These are phyloP conservation scores for Mycena alexandri DNA, from an alignment of 768 basidiomycete species.

Conservation along the genomic window DNA sequence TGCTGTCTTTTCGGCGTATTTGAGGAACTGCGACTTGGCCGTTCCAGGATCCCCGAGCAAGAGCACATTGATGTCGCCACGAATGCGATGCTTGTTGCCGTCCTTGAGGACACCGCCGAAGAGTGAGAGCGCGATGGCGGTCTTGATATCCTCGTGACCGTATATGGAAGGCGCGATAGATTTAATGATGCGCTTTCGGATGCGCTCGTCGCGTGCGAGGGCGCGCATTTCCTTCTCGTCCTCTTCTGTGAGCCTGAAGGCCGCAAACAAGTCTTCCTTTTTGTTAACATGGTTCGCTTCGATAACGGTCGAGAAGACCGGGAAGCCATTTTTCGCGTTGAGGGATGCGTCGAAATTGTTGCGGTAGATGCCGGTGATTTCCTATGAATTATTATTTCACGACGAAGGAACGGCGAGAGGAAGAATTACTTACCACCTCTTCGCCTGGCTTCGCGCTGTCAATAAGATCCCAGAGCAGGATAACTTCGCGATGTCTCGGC, in stretches of 20 bases:
- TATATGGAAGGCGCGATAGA: constrained; percentile 99
- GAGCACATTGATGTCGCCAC: constrained; percentile 98
- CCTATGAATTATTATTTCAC: constrained; percentile 60
- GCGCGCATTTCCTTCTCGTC: constrained; percentile 93
- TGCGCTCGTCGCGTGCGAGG: constrained; percentile 91
- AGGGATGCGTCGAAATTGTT: constrained; percentile 99
- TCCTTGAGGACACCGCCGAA: constrained; percentile 97
- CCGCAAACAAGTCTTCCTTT: constrained; percentile 99
- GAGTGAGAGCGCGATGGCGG: constrained; percentile 93
- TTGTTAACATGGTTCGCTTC: constrained; percentile 99
- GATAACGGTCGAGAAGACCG: constrained; percentile 97
- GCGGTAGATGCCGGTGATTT: constrained; percentile 97
- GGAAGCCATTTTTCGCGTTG: constrained; percentile 99
- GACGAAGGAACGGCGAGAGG: background rate
- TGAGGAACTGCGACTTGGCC: constrained; percentile 98
- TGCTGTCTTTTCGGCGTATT: constrained; percentile 99
- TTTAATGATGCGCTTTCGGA: constrained; percentile 97
- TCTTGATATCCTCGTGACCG: constrained; percentile 99
- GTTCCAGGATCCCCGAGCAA: constrained; percentile 98
- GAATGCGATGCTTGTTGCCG: constrained; percentile 94
- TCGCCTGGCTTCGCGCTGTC: constrained; percentile 99
- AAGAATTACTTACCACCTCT: constrained; percentile 79
- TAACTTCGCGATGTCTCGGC: constrained; percentile 96
- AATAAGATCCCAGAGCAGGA: constrained; percentile 97
- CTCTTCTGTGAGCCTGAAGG: constrained; percentile 96